Percentiles rank a stretch among this genome's conserved stretches.
Evolutionary conservation across 164 flowering plant genomes (phyloP).

Genomic region (Vitis rotundifolia): DNA sequence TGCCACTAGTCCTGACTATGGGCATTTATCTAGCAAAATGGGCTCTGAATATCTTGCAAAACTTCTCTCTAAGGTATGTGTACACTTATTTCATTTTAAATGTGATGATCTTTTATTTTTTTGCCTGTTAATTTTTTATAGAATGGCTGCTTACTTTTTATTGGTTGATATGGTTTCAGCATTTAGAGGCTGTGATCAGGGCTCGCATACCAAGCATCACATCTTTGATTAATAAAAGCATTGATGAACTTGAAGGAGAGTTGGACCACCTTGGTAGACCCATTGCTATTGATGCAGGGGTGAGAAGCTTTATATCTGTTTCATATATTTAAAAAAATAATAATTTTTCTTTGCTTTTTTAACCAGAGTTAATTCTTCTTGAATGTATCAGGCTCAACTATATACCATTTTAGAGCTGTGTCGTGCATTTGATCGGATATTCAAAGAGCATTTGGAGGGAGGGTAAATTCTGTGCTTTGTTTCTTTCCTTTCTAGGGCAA

Average conservation of each 20-base stretch:
- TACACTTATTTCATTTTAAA: neutral
- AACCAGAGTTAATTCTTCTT: no score
- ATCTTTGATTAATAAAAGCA: conserved; percentile 59
- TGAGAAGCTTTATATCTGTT: conserved; percentile 21
- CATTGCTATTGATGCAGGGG: conserved; percentile 78
- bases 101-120: conserved; percentile 1
- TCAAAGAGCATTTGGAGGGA: conserved; percentile 93
- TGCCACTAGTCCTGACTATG: conserved; percentile 77
- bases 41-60: conserved; percentile 95
- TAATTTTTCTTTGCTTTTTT: neutral
- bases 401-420: conserved; percentile 86
- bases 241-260: conserved; percentile 71
- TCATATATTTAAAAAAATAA: neutral
- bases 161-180: conserved; percentile 39
- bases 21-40: conserved; percentile 79
- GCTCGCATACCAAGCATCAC: conserved; percentile 63
- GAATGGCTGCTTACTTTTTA: neutral
- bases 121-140: neutral
- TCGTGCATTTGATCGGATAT: conserved; percentile 87
- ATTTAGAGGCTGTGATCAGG: conserved; percentile 66
- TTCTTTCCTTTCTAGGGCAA: neutral
- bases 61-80: conserved; percentile 75
- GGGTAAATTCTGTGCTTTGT: conserved; percentile 46
- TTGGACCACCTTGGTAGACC: conserved; percentile 69
- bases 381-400: conserved; percentile 64